phyloP scores from a whole-genome alignment of 305 asterid genomes.

The Solanum aculeatissimum region DNA sequence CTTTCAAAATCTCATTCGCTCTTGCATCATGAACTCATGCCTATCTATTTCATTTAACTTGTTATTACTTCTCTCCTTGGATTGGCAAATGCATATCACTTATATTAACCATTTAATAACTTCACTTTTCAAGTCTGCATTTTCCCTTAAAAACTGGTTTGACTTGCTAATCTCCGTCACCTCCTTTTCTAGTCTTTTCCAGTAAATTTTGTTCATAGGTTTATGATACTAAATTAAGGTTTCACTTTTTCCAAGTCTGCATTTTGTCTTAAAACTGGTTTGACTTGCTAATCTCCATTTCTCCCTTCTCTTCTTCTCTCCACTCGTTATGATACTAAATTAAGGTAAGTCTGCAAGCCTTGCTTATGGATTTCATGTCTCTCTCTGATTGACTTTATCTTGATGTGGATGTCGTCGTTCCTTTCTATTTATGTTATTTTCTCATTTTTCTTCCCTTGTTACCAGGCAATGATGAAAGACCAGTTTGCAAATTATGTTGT shows the following conservation, averaged over 20 bases:
- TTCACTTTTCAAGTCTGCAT: not conserved
- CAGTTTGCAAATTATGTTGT: slow-evolving; percentile 18
- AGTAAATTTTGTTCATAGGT: not conserved
- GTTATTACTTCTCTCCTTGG: not conserved
- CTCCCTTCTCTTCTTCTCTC: too few species aligned
- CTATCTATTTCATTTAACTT: slow-evolving; percentile 12
- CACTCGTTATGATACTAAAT: not conserved
- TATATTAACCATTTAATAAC: slow-evolving; percentile 2
- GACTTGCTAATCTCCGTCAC: not conserved
- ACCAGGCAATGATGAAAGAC: slow-evolving; percentile 16
- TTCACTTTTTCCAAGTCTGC: not conserved
- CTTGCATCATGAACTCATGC: slow-evolving; percentile 10
- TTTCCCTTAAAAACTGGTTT: not conserved
- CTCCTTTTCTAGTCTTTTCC: not conserved
- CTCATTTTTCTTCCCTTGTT: not conserved
- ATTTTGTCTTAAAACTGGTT: too few species aligned
- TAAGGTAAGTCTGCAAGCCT: not conserved
- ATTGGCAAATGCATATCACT: not conserved
- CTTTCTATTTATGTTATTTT: not conserved
- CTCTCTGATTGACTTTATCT: not conserved
- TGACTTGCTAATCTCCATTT: too few species aligned
- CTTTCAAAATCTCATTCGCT: slow-evolving; percentile 6
- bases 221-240: not conserved
- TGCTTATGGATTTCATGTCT: not conserved
- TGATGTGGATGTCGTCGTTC: not conserved